Evolutionary conservation across 2,329 filamentous ascomycete species (phyloP), one percentile per base, ranked within the genome.

Genomic region (Dothideomycetes sp.): DNA sequence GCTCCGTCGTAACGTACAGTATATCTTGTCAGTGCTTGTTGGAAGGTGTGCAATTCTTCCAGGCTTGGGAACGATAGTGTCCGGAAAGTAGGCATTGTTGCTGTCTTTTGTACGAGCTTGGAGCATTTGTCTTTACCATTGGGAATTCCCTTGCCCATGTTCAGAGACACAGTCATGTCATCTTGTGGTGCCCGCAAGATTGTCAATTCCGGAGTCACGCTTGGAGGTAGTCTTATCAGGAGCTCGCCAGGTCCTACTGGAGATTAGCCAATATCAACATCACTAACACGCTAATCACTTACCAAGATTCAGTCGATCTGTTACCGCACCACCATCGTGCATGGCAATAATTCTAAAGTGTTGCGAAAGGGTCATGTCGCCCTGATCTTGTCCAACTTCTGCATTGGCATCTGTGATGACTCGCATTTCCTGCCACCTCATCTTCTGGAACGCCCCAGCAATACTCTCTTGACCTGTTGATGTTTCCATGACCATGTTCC

Each of bases 231-330:
- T 19, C 67, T 64, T 24, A 71, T 50, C 12, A 65, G 58, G 25
- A 70, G 56, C 50, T 70, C 67, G 30, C 67, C 67, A 34, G 62
- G 56, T 12, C 55, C 62, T 63, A 18, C 11, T n/a, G n/a, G n/a
- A n/a, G n/a, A n/a, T n/a, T n/a, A n/a, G n/a, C n/a, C n/a, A n/a
- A n/a, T n/a, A n/a, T n/a, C n/a, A n/a, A n/a, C n/a, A n/a, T n/a
- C n/a, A n/a, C n/a, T n/a, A n/a, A n/a, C n/a, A n/a, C n/a, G n/a
- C n/a, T n/a, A n/a, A n/a, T n/a, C n/a, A 45, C 63, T 58, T 63
- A 69, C 71, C 68, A 40, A 93, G 70, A 51, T 94, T 94, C 54
- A 94, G 70, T 25, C 87, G 76, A 61, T 95, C 88, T 2, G 84
- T 85, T 12, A 93, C 68, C 29, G 80, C 84, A 34, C 86, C 84